Percentiles rank a stretch among this genome's conserved stretches.
phyloP scores from a whole-genome alignment of 768 basidiomycete species.

The Sarcomyxa edulis region DNA sequence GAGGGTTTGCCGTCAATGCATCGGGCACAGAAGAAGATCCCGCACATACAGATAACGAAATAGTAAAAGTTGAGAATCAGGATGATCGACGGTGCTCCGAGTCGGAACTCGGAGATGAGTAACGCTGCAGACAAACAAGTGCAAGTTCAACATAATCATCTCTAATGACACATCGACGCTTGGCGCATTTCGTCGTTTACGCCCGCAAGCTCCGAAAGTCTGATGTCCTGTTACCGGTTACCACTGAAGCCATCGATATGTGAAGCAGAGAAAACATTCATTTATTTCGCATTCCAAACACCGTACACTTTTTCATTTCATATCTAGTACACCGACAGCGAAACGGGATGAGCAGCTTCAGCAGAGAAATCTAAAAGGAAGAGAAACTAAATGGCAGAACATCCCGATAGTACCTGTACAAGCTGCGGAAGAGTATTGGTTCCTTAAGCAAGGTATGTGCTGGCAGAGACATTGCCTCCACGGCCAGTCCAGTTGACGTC shows the following conservation, averaged over 20 bases:
- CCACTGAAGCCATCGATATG: too few relatives aligned
- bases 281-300: background rate
- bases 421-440: background rate
- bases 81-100: too few relatives aligned
- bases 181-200: too few relatives aligned
- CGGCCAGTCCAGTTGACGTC: conserved; percentile 99
- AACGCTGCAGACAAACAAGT: too few relatives aligned
- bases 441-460: conserved; percentile 63
- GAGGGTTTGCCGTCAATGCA: conserved; percentile 11
- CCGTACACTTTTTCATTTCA: background rate
- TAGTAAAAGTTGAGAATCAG: too few relatives aligned
- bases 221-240: too few relatives aligned
- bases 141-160: too few relatives aligned
- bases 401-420: background rate
- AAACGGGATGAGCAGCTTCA: background rate
- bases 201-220: too few relatives aligned
- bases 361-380: background rate
- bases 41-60: conserved; percentile 50
- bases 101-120: too few relatives aligned
- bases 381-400: background rate
- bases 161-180: too few relatives aligned
- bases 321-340: background rate
- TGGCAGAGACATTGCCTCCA: conserved; percentile 91
- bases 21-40: conserved; percentile 52
- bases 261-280: background rate